These are phyloP conservation scores for Penicillium rolfsii DNA, from an alignment of 2,329 filamentous ascomycete genomes.

Conservation along the genomic window DNA sequence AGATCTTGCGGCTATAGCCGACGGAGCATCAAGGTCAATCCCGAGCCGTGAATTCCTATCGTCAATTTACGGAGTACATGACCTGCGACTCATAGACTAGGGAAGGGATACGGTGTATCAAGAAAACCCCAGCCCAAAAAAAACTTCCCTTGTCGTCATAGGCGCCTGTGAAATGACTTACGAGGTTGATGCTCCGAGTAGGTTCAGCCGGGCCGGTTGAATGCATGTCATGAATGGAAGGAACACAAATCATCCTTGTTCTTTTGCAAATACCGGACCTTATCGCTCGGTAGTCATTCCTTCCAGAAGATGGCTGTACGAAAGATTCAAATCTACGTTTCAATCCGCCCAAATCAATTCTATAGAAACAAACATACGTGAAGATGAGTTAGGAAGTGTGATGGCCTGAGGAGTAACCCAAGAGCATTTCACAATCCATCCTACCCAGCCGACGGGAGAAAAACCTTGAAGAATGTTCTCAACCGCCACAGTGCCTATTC, in stretches of 20 bases:
- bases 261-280: background rate
- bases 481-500: background rate
- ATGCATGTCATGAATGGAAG: slow-evolving; percentile 1
- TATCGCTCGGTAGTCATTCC: background rate
- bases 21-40: background rate
- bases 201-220: background rate
- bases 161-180: background rate
- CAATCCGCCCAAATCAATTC: background rate
- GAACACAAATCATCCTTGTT: background rate
- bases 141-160: background rate
- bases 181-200: background rate
- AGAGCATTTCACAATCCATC: no score
- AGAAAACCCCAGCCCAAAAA: background rate
- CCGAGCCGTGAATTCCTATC: background rate
- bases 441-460: no score
- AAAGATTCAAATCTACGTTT: background rate
- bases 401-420: no score
- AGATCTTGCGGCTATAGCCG: background rate
- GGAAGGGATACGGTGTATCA: background rate
- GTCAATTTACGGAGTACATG: background rate
- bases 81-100: background rate
- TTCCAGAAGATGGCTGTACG: background rate
- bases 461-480: background rate
- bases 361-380: background rate
- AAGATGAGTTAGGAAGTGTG: background rate